These are phyloP conservation scores for Rhodosporidiobolus sp. DNA, from an alignment of 768 basidiomycete genomes.

Conservation along the genomic window DNA sequence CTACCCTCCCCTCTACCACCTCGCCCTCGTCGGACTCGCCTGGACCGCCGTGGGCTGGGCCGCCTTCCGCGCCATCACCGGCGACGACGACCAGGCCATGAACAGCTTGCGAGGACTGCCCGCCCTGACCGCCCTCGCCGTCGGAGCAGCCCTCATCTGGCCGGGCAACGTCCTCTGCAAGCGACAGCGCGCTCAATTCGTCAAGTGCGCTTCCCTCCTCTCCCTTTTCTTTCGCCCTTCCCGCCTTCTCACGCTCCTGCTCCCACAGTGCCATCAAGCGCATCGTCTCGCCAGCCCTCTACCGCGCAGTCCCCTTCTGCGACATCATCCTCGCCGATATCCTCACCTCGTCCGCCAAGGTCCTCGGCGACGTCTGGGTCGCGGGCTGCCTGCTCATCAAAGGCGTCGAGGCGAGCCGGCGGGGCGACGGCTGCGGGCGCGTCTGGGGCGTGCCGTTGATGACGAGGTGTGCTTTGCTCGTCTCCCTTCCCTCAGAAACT, in stretches of 20 bases:
- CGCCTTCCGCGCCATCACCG: constrained; percentile 17
- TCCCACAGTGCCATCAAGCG: constrained; percentile 56
- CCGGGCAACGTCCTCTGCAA: constrained; percentile 38
- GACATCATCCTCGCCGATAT: constrained; percentile 94
- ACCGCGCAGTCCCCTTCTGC: constrained; percentile 71
- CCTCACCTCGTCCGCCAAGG: constrained; percentile 93
- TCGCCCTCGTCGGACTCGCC: constrained; percentile 27
- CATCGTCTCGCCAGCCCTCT: constrained; percentile 65
- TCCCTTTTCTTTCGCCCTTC: not conserved
- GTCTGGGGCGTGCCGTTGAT: constrained; percentile 43
- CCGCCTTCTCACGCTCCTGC: not conserved
- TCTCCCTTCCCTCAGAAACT: not conserved
- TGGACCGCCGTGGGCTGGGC: constrained; percentile 36
- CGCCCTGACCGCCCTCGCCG: constrained; percentile 19
- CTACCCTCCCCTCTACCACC: constrained; percentile 55
- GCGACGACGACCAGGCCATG: constrained; percentile 6
- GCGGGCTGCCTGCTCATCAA: constrained; percentile 50
- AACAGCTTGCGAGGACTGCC: constrained; percentile 17
- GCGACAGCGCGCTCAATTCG: constrained; percentile 37
- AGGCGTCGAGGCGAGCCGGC: constrained; percentile 8
- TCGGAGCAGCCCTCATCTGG: constrained; percentile 19
- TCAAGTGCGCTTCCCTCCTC: constrained; percentile 19
- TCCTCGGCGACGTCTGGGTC: constrained; percentile 89
- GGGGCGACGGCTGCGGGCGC: constrained; percentile 20
- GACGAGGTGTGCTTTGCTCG: constrained; percentile 25